Conservation (phyloP, 2,329 filamentous ascomycete genomes). For the Penicillium vulpinum region DNA sequence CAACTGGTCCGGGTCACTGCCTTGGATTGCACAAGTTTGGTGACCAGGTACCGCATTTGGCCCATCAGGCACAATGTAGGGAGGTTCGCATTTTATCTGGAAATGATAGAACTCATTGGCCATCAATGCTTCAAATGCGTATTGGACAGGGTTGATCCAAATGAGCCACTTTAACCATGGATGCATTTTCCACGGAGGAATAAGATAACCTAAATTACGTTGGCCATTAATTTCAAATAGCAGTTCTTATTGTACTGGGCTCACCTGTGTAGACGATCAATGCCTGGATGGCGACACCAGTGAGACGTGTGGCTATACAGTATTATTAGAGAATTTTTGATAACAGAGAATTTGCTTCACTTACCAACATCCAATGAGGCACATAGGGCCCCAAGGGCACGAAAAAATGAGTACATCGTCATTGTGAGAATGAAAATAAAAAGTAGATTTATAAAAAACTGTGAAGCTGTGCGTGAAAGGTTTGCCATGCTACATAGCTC, state of each 20-base stretch:
- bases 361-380: slow-evolving; percentile 51
- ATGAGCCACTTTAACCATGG: slow-evolving; percentile 65
- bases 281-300: slow-evolving; percentile 51
- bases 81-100: slow-evolving; percentile 55
- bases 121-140: slow-evolving; percentile 67
- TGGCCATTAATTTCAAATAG: background rate
- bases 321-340: background rate
- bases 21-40: slow-evolving; percentile 62
- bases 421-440: slow-evolving; percentile 57
- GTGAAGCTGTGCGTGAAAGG: slow-evolving; percentile 56
- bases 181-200: slow-evolving; percentile 62
- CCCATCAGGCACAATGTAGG: slow-evolving; percentile 58
- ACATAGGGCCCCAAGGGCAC: slow-evolving; percentile 51
- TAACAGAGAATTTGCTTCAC: slow-evolving; percentile 6
- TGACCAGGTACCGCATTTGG: slow-evolving; percentile 50
- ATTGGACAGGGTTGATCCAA: slow-evolving; percentile 68
- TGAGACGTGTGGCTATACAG: slow-evolving; percentile 47
- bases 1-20: slow-evolving; percentile 54
- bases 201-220: slow-evolving; percentile 57
- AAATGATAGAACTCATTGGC: slow-evolving; percentile 68
- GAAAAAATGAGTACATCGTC: slow-evolving; percentile 57
- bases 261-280: slow-evolving; percentile 59
- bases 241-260: background rate
- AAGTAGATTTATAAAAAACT: slow-evolving; percentile 63
- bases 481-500: slow-evolving; percentile 50